A percentile compares a stretch with the other conserved stretches of the same genome.
Conservation (phyloP, 192 early-diverging fungal species). For the Irineochytrium annulatum region DNA sequence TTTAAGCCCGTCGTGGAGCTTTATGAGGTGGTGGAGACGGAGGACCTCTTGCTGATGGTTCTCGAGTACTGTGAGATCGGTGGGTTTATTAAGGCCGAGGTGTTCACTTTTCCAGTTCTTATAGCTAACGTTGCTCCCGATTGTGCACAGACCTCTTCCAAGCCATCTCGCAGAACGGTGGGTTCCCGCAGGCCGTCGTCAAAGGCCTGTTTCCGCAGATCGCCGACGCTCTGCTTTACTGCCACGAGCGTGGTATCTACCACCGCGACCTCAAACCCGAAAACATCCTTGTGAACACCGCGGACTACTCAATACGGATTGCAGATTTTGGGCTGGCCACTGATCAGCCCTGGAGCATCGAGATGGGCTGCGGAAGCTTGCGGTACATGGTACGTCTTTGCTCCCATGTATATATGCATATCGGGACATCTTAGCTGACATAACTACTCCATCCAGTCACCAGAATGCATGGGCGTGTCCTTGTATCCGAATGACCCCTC, state of each 20-base stretch:
- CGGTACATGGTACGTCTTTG: slow-evolving; percentile 85
- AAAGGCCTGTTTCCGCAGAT: slow-evolving; percentile 70
- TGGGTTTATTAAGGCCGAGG: neutral
- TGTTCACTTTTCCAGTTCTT: neutral
- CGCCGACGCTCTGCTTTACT: slow-evolving; percentile 67
- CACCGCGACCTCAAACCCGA: slow-evolving; percentile 92
- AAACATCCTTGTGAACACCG: slow-evolving; percentile 53
- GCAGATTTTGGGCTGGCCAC: slow-evolving; percentile 98
- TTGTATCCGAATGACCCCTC: neutral
- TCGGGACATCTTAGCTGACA: slow-evolving; percentile 56
- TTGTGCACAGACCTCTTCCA: slow-evolving; percentile 43
- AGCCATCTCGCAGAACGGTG: slow-evolving; percentile 26
- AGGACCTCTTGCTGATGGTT: slow-evolving; percentile 32
- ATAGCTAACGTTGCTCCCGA: neutral
- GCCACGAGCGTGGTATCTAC: slow-evolving; percentile 75
- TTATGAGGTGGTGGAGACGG: slow-evolving; percentile 37
- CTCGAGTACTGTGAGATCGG: slow-evolving; percentile 33
- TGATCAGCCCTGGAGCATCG: slow-evolving; percentile 60
- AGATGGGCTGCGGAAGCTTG: slow-evolving; percentile 84
- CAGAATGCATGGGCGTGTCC: slow-evolving; percentile 46
- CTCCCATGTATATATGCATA: neutral
- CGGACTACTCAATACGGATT: slow-evolving; percentile 57
- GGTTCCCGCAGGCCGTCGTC: slow-evolving; percentile 17
- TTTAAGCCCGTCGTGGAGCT: slow-evolving; percentile 25
- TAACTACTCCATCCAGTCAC: slow-evolving; percentile 37